Evolutionary conservation across 352 stramenopile species (phyloP), one percentile per base, ranked within the genome.

Genomic region (Elongisporangium prolatum): DNA sequence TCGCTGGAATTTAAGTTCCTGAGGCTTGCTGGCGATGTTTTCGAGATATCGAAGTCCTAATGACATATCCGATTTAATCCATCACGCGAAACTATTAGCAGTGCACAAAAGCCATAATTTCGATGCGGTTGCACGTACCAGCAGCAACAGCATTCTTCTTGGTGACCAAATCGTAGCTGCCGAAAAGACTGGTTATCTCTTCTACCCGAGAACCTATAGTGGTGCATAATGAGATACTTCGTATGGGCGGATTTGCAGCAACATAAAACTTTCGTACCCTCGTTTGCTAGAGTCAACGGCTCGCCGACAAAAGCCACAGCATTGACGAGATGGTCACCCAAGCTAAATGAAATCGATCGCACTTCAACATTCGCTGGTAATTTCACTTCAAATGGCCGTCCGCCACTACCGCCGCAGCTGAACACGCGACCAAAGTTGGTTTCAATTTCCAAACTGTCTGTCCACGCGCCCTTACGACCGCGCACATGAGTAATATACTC

Each of bases 381-480:
- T 0, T 53, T 4, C 2, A 91, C 59, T 3, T 54, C 50, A 61
- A 95, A 95, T 3, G 75, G 69, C 2, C 67, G 71, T 4, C 85
- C 85, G 11, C 83, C 85, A 28, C 61, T 78, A 4, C 85, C 83
- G 24, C 85, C 85, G 34, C 76, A 91, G 0, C 52, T 66, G 5
- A 89, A 18, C 0, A 59, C 58, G 6, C 83, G 85, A 1, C 74
- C 80, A 63, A 90, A 90, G 56, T 75, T 95, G 34, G 85, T 95
- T 22, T 71, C 57, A 11, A 95, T 34, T 1, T 58, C 59, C n/a
- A 95, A 53, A 18, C 57, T 69, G 50, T 95, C 85, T 3, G 65
- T 91, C 85, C 85, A 95, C 50, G 81, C 83, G 7, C 85, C 85
- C 28, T 89, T 91, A 2, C 79, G 74, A 14, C 85, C 85, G 52